A percentile compares a stretch with the other conserved stretches of the same genome.
Evolutionary conservation across 2,329 filamentous ascomycete genomes (phyloP).

Genomic region (Dothistroma pini): DNA sequence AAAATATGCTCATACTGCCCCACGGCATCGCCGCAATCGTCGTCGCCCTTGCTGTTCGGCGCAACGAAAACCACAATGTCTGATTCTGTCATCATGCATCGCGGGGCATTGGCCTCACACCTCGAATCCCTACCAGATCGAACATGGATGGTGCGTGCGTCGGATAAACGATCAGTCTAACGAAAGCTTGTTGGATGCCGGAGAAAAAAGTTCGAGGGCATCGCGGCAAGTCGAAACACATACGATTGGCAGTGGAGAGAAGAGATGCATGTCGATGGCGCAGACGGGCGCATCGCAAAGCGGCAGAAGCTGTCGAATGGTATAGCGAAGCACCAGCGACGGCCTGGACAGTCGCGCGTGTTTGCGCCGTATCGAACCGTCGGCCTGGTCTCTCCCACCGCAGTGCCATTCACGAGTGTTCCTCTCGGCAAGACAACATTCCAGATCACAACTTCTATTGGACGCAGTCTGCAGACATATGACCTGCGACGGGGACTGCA

Average conservation of each 20-base stretch:
- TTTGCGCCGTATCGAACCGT: conserved; percentile 96
- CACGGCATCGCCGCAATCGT: too few species aligned
- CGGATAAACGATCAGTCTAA: background rate
- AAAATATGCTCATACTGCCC: background rate
- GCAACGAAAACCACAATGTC: too few species aligned
- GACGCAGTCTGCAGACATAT: conserved; percentile 88
- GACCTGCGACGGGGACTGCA: conserved; percentile 87
- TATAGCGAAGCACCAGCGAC: conserved; percentile 23
- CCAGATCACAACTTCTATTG: conserved; percentile 94
- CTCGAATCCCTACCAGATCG: background rate
- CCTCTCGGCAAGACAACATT: conserved; percentile 92
- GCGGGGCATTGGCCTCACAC: background rate
- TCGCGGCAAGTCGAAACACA: background rate
- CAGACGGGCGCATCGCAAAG: conserved; percentile 50
- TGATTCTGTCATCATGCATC: too few species aligned
- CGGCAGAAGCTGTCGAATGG: conserved; percentile 61
- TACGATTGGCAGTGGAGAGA: background rate
- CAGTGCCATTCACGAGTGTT: conserved; percentile 83
- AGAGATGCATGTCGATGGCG: conserved; percentile 16
- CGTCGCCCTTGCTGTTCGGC: too few species aligned
- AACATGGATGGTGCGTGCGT: background rate
- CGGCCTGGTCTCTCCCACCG: conserved; percentile 85
- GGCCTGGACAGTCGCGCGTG: conserved; percentile 60
- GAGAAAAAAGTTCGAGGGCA: background rate
- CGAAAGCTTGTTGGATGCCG: background rate